A percentile compares a stretch with the other conserved stretches of the same genome.
These are phyloP conservation scores for Candida mattraensis DNA, from an alignment of 805 yeast genomes.

Conservation along the genomic window DNA sequence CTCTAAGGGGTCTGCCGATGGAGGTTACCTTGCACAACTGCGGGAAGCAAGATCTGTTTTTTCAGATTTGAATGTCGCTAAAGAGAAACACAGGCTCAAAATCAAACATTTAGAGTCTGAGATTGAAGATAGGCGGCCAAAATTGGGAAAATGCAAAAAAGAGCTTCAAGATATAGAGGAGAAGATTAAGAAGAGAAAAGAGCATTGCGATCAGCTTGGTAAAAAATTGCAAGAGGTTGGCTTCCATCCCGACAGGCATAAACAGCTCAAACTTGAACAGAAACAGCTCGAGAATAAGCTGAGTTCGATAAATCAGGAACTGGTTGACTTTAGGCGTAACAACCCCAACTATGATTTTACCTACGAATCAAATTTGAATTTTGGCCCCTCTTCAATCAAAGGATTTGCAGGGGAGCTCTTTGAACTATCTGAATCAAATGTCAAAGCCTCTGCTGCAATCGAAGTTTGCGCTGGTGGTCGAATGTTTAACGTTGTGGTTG, in stretches of 20 bases:
- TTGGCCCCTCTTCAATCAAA: slow-evolving; percentile 62
- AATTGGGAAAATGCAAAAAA: slow-evolving; percentile 50
- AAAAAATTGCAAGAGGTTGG: slow-evolving; percentile 52
- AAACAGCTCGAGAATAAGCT: slow-evolving; percentile 42
- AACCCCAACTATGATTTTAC: slow-evolving; percentile 75
- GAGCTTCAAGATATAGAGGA: slow-evolving; percentile 43
- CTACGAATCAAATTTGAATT: slow-evolving; percentile 65
- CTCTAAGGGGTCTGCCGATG: slow-evolving; percentile 69
- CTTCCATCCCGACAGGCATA: slow-evolving; percentile 47
- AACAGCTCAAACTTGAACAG: slow-evolving; percentile 48
- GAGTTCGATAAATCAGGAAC: slow-evolving; percentile 43
- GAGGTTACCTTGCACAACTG: slow-evolving; percentile 76
- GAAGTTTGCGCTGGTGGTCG: slow-evolving; percentile 95
- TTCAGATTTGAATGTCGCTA: slow-evolving; percentile 51
- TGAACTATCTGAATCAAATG: slow-evolving; percentile 53
- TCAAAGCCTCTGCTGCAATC: slow-evolving; percentile 72
- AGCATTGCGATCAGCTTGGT: slow-evolving; percentile 39
- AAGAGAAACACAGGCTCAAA: slow-evolving; percentile 60
- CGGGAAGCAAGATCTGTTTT: slow-evolving; percentile 58
- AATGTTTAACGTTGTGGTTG: slow-evolving; percentile 87
- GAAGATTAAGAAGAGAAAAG: slow-evolving; percentile 44
- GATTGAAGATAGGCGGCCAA: slow-evolving; percentile 43
- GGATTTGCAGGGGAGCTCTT: slow-evolving; percentile 92
- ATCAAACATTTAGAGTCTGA: slow-evolving; percentile 57
- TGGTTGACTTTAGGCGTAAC: slow-evolving; percentile 57